Evolutionary conservation across 2,329 filamentous ascomycete genomes (phyloP), one percentile per base, ranked within the genome.

Genomic region (Furcasterigmium sp.): DNA sequence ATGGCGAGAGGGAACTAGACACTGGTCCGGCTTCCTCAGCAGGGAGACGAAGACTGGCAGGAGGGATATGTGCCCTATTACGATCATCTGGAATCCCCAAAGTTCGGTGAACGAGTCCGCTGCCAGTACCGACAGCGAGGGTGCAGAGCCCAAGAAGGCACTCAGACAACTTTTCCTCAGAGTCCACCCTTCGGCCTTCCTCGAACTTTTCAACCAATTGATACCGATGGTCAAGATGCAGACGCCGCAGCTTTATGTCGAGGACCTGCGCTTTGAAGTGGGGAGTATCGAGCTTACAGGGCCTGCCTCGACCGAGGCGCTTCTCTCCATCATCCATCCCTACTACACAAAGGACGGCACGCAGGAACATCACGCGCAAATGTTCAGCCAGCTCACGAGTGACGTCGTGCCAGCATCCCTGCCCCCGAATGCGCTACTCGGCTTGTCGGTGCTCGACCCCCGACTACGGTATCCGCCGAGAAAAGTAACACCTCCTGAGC

Each of bases 141-240:
- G 46, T 8, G 29, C 37, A 5, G 47, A 58, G 9, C 44, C 49
- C 2, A 55, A 46, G 30, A 60, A 57, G 47, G 21, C 19, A 0
- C 57, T 61, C 30, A 54, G 64, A 60, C 70, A 75, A 14, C 58
- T 87, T 1, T 80, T 91, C 44, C 63, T 96, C 41, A 76, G 91
- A 43, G 68, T 91, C 2, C 91, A 97, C 59, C 93, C 93, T 3
- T 84, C 90, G 17, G 84, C 85, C 7, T 91, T 89, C 54, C 64
- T 81, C 2, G 77, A 86, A 52, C 61, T 84, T 0, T 90, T 87
- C 70, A 70, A 80, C 18, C 74, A 84, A 46, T 60, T 89, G 3
- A 54, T 81, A 14, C 68, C 69, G 3, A 61, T 81, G 2, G 69
- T 70, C 15, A 84, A 78, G 54, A 72, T 76, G 48, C 76, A 80